A percentile compares a stretch with the other conserved stretches of the same genome.
phyloP scores from a whole-genome alignment of 2,329 filamentous ascomycete species.

The Fusarium musae region DNA sequence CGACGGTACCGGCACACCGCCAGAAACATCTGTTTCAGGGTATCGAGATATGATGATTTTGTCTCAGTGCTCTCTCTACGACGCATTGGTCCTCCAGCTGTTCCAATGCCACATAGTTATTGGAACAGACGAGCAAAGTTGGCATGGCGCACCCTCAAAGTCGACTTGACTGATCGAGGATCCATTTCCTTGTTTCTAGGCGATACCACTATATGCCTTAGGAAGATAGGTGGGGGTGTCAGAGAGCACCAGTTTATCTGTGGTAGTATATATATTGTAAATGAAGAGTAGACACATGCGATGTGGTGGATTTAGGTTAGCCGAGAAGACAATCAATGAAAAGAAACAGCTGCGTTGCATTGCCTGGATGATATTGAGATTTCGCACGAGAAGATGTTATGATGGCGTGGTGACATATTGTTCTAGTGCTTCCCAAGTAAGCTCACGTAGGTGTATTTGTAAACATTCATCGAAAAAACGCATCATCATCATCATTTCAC shows the following conservation, averaged over 20 bases:
- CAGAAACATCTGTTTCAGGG: constrained; percentile 35
- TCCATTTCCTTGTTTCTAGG: not conserved
- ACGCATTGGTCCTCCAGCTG: not conserved
- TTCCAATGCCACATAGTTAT: not conserved
- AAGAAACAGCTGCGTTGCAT: constrained; percentile 5
- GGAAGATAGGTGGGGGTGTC: too few relatives aligned
- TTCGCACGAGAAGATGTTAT: not conserved
- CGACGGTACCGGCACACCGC: constrained; percentile 28
- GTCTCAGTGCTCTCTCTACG: not conserved
- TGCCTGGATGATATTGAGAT: not conserved
- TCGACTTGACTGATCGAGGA: not conserved
- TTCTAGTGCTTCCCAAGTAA: not conserved
- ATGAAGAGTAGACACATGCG: not conserved
- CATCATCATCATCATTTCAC: not conserved
- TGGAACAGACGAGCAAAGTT: constrained; percentile 10
- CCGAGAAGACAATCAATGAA: not conserved
- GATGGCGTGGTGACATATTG: constrained; percentile 1
- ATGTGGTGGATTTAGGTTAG: not conserved
- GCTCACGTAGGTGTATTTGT: not conserved
- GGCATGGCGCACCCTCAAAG: not conserved
- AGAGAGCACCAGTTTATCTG: too few relatives aligned
- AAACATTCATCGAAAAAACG: not conserved
- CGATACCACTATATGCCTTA: not conserved
- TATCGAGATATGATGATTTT: constrained; percentile 26
- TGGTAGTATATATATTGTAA: too few relatives aligned